Evolutionary conservation across 257 asterid genomes (phyloP), one percentile per base, ranked within the genome.

Genomic region (Penstemon eatonii): DNA sequence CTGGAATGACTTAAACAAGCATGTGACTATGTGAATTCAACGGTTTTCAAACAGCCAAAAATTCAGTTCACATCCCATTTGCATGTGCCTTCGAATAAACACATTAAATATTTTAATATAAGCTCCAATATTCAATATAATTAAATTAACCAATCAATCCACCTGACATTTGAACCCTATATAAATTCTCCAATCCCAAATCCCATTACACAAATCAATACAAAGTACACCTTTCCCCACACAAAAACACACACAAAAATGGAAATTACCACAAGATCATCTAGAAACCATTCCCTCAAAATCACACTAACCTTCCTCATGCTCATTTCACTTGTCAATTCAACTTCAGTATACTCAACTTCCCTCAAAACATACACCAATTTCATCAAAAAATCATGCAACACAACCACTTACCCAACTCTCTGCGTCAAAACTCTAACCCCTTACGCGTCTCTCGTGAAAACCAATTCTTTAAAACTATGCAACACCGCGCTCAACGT

Each of bases 401-500:
- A 47, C 9, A 56, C 68, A 49, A 80, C 94, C 42, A 84, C 90
- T 9, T 86, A 90, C 19, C 75, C 91, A 0, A 6, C 71, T 0
- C 80, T 80, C 8, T 90, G 97, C 83, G 9, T 52, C 37, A 80
- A 75, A 66, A 72, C 88, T 43, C 90, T 90, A 7, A 6, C 38
- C n/a, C 94, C 96, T 1, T 84, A 71, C 50, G 94, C 96, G 6
- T 42, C 85, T 0, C 7, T 74, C 5, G 86, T 86, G 37, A 74
- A 78, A 49, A 70, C 80, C 64, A 81, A 66, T 73, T 50, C 82
- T 13, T 8, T 80, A 10, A 75, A 67, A 67, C 85, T 90, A 1
- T 84, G 93, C 84, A 75, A 61, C 18, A 68, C 84, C 5, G 90
- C 96, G 5, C 85, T 90, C 7, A 69, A 66, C 5, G 86, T 68